These are phyloP conservation scores for Ophidiomyces ophidiicola DNA, from an alignment of 2,329 filamentous ascomycete genomes.

Conservation along the genomic window DNA sequence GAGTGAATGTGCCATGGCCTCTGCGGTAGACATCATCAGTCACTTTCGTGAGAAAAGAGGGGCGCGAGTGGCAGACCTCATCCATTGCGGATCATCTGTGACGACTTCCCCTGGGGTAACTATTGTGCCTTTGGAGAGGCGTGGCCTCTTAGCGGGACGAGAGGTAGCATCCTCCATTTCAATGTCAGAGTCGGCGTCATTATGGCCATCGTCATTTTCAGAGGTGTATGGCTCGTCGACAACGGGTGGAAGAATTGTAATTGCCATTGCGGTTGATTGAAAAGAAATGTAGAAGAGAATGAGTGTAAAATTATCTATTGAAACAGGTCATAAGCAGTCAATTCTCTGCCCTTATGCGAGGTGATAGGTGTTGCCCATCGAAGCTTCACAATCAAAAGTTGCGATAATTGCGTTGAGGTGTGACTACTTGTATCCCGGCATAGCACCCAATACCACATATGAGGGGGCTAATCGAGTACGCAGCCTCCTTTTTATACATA, in stretches of 20 bases:
- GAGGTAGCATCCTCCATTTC: slow-evolving; percentile 33
- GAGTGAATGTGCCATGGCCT: slow-evolving; percentile 83
- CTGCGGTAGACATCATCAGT: slow-evolving; percentile 32
- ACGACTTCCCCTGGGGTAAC: slow-evolving; percentile 78
- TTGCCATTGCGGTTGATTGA: slow-evolving; percentile 34
- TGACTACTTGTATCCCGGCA: too few relatives aligned
- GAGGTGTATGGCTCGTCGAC: slow-evolving; percentile 19
- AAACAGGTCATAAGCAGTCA: neutral
- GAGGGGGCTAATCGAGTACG: too few relatives aligned
- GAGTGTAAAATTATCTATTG: neutral
- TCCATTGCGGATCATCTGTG: slow-evolving; percentile 84
- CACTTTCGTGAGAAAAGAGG: neutral
- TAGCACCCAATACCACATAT: too few relatives aligned
- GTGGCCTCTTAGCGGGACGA: slow-evolving; percentile 25
- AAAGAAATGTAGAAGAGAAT: neutral
- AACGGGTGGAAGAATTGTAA: slow-evolving; percentile 42
- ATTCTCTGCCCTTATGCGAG: too few relatives aligned
- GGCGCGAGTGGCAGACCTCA: slow-evolving; percentile 45
- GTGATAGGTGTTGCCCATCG: too few relatives aligned
- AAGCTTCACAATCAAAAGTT: too few relatives aligned
- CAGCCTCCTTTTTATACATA: too few relatives aligned
- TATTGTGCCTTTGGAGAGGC: slow-evolving; percentile 36
- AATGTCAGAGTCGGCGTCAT: slow-evolving; percentile 37
- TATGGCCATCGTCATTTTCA: slow-evolving; percentile 23
- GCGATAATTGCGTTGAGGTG: too few relatives aligned